These are phyloP conservation scores for Quercus agrifolia DNA, from an alignment of 306 rosid species.

Conservation along the genomic window DNA sequence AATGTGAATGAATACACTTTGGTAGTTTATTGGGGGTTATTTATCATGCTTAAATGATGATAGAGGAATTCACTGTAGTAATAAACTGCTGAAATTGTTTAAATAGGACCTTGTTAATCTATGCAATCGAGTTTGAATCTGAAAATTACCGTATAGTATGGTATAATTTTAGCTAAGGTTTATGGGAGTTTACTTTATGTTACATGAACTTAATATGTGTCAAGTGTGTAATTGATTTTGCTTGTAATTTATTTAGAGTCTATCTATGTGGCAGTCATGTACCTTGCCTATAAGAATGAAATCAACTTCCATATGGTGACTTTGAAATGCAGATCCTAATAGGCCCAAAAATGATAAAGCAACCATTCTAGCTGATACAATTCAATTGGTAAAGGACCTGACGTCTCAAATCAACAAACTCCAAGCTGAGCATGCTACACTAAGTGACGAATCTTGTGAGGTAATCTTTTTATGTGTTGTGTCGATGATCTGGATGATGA, in stretches of 20 bases:
- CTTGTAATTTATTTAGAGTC: slow-evolving; percentile 6
- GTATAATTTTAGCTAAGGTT: slow-evolving; percentile 4
- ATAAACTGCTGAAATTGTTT: neutral
- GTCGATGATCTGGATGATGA: neutral
- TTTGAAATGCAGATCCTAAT: slow-evolving; percentile 71
- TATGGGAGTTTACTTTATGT: neutral
- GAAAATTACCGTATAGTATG: neutral
- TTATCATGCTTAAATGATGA: neutral
- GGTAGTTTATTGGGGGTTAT: neutral
- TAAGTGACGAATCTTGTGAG: slow-evolving; percentile 85
- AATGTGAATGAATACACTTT: neutral
- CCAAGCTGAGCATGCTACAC: slow-evolving; percentile 53
- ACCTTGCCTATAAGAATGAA: slow-evolving; percentile 11
- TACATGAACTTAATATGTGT: neutral
- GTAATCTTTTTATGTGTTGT: slow-evolving; percentile 31
- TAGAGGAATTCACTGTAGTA: neutral
- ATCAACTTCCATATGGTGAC: slow-evolving; percentile 12
- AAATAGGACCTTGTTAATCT: neutral
- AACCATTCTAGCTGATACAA: slow-evolving; percentile 70
- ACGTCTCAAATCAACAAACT: slow-evolving; percentile 70
- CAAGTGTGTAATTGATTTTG: neutral
- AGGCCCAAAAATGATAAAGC: slow-evolving; percentile 93
- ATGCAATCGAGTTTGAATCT: neutral
- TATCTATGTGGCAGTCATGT: slow-evolving; percentile 8
- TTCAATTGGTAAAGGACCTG: slow-evolving; percentile 87